These are phyloP conservation scores for Venturia nashicola DNA, from an alignment of 2,329 filamentous ascomycete species.

Conservation along the genomic window DNA sequence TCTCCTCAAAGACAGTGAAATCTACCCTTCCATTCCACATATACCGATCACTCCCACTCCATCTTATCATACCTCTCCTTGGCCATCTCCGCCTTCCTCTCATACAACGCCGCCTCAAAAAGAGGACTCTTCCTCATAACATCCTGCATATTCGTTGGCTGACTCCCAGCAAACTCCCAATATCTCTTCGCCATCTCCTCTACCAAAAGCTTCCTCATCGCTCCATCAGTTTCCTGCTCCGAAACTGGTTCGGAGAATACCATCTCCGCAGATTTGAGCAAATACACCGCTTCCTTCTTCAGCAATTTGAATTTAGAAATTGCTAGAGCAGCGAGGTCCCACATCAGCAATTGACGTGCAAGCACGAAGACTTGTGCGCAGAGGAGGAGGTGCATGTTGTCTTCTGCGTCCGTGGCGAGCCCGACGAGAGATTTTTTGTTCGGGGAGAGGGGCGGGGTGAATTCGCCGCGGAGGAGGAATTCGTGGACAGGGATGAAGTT, in stretches of 20 bases:
- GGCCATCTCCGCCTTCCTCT: not conserved
- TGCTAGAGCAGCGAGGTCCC: not conserved
- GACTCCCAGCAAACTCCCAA: not conserved
- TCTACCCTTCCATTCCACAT: no score
- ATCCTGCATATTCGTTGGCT: not conserved
- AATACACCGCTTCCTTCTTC: not conserved
- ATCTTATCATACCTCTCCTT: not conserved
- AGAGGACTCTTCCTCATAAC: not conserved
- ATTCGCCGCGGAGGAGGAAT: constrained; percentile 1
- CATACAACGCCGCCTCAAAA: not conserved
- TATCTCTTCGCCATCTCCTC: not conserved
- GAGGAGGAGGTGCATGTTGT: not conserved
- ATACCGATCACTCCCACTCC: not conserved
- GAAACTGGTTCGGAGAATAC: not conserved
- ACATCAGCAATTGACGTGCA: not conserved
- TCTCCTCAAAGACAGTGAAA: not conserved
- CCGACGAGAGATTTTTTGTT: not conserved
- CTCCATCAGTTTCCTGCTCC: not conserved
- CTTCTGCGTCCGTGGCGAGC: not conserved
- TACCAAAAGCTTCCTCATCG: not conserved
- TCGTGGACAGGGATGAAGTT: constrained; percentile 5
- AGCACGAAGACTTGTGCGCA: constrained; percentile 1
- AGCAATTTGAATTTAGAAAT: not conserved
- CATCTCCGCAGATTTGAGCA: not conserved
- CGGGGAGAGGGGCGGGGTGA: not conserved